Evolutionary conservation across 2,329 filamentous ascomycete species (phyloP).

Genomic region (Sclerotiophoma versabilis): DNA sequence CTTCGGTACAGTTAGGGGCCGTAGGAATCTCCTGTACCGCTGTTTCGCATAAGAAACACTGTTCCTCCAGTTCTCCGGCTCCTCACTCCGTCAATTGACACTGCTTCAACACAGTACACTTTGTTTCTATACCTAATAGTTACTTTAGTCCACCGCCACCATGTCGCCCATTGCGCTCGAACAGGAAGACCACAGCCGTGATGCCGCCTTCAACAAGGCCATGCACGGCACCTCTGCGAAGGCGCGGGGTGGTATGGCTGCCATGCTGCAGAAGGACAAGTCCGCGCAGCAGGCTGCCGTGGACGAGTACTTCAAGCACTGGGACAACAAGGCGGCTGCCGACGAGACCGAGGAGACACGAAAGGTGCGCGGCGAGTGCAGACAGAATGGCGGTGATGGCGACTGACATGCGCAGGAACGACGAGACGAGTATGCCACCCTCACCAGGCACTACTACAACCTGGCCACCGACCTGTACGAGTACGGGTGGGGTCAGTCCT

Average conservation of each 20-base stretch:
- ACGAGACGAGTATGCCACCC: slow-evolving; percentile 86
- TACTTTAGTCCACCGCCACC: slow-evolving; percentile 29
- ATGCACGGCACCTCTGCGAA: slow-evolving; percentile 79
- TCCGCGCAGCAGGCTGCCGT: slow-evolving; percentile 80
- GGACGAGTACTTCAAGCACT: slow-evolving; percentile 96
- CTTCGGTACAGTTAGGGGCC: slow-evolving; percentile 17
- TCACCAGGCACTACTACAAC: slow-evolving; percentile 97
- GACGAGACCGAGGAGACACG: slow-evolving; percentile 84
- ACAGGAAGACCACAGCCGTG: slow-evolving; percentile 80
- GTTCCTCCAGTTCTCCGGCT: slow-evolving; percentile 23
- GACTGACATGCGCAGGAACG: slow-evolving; percentile 65
- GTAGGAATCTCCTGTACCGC: slow-evolving; percentile 38
- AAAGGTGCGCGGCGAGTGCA: slow-evolving; percentile 62
- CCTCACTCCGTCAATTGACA: slow-evolving; percentile 26
- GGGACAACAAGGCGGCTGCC: slow-evolving; percentile 81
- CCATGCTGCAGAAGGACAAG: slow-evolving; percentile 85
- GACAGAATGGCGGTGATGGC: neutral
- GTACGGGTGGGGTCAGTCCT: slow-evolving; percentile 94
- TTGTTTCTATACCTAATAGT: slow-evolving; percentile 8
- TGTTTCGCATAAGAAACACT: slow-evolving; percentile 30
- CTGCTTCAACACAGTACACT: slow-evolving; percentile 19
- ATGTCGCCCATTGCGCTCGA: slow-evolving; percentile 71
- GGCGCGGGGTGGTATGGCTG: slow-evolving; percentile 74
- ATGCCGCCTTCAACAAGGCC: slow-evolving; percentile 89
- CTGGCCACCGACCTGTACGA: slow-evolving; percentile 96